These are phyloP conservation scores for Paecilomyces variotii DNA, from an alignment of 2,329 filamentous ascomycete genomes.

Conservation along the genomic window DNA sequence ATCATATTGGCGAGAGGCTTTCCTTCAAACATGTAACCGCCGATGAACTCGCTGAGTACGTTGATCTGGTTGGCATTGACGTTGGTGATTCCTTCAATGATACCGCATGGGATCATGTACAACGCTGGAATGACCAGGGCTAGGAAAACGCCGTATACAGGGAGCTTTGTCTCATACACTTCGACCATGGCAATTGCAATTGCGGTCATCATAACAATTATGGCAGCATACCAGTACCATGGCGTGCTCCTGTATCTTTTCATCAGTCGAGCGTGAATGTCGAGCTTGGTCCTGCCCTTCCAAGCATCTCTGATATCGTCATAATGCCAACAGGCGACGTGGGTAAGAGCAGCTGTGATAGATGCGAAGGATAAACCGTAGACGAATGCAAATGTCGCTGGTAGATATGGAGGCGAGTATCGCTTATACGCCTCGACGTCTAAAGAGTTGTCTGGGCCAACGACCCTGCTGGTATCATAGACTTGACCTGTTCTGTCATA, in stretches of 20 bases:
- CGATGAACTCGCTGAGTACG: conserved; percentile 38
- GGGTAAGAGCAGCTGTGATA: conserved; percentile 43
- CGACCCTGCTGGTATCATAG: conserved; percentile 53
- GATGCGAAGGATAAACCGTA: conserved; percentile 58
- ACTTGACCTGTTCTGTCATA: conserved; percentile 53
- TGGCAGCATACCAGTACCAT: conserved; percentile 35
- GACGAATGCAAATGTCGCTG: conserved; percentile 45
- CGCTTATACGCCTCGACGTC: conserved; percentile 51
- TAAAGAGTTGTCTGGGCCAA: conserved; percentile 46
- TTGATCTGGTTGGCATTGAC: conserved; percentile 38
- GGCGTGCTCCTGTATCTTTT: conserved; percentile 30
- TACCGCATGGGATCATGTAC: conserved; percentile 39
- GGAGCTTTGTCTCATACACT: conserved; percentile 36
- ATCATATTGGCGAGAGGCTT: conserved; percentile 39
- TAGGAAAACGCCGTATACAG: conserved; percentile 36
- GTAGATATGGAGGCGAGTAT: conserved; percentile 58
- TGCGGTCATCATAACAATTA: conserved; percentile 25
- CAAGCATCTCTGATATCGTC: conserved; percentile 21
- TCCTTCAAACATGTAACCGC: conserved; percentile 38
- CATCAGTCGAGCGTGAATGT: conserved; percentile 37
- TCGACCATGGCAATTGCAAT: conserved; percentile 28
- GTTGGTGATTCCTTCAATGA: conserved; percentile 38
- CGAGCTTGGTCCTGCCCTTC: conserved; percentile 29
- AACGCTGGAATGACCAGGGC: conserved; percentile 33
- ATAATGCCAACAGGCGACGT: conserved; percentile 21